Evolutionary conservation across 331 rosid genomes (phyloP).

Genomic region (Phaseolus coccineus): DNA sequence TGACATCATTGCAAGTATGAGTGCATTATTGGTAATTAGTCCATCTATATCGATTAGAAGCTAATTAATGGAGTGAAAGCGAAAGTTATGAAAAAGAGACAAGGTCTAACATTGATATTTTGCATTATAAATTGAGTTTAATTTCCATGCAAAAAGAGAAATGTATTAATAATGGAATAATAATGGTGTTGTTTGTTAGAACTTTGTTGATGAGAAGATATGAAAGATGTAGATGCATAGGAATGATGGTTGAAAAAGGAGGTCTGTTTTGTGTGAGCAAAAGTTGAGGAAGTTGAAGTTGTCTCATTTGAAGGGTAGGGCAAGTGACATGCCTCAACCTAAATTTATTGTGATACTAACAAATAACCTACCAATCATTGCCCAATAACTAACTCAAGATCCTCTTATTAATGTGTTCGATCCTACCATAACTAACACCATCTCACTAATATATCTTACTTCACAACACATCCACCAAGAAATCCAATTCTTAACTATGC

Average conservation of each 20-base stretch:
- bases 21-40: background rate
- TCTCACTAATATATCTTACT: no score
- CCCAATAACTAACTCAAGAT: slow-evolving; percentile 11
- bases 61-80: background rate
- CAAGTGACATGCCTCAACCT: slow-evolving; percentile 13
- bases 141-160: background rate
- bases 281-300: background rate
- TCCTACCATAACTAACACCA: background rate
- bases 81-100: background rate
- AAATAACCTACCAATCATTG: slow-evolving; percentile 23
- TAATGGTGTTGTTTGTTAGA: background rate
- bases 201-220: background rate
- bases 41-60: background rate
- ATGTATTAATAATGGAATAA: background rate
- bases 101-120: background rate
- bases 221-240: background rate
- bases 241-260: background rate
- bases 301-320: slow-evolving; percentile 5
- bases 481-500: no score
- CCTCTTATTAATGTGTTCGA: background rate
- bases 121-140: background rate
- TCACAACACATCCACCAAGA: no score
- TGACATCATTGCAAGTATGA: background rate
- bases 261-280: background rate
- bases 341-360: slow-evolving; percentile 26